phyloP scores from a whole-genome alignment of 441 rosid genomes.

The Aquilaria agallochum region DNA sequence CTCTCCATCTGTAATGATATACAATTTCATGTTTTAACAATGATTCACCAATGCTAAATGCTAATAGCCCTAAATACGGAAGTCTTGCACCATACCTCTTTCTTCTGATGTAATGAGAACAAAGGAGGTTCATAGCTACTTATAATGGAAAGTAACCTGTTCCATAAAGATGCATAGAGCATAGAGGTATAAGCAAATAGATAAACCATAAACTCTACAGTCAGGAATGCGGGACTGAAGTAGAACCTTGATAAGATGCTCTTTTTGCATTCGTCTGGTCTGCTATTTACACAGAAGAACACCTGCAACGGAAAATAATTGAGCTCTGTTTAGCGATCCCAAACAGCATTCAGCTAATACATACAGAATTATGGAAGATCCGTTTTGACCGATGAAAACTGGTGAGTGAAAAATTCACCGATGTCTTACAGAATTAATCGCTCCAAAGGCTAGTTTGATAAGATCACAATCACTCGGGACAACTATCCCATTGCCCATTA shows the following conservation, averaged over 20 bases:
- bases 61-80: conserved; percentile 9
- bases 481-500: conserved; percentile 16
- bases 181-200: conserved; percentile 11
- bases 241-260: conserved; percentile 54
- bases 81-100: conserved; percentile 52
- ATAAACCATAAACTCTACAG: conserved; percentile 5
- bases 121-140: conserved; percentile 44
- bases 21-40: conserved; percentile 15
- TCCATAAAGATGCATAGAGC: conserved; percentile 12
- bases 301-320: conserved; percentile 48
- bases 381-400: no score
- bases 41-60: conserved; percentile 10
- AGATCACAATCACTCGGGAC: conserved; percentile 47
- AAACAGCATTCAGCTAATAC: no score
- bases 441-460: conserved; percentile 39
- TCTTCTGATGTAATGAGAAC: conserved; percentile 47
- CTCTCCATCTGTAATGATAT: conserved; percentile 52
- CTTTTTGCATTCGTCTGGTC: conserved; percentile 50
- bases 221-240: conserved; percentile 1
- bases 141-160: conserved; percentile 62
- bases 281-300: conserved; percentile 47
- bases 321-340: conserved; percentile 2
- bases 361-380: no score
- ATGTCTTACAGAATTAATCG: conserved; percentile 54
- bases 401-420: background rate